A percentile compares a stretch with the other conserved stretches of the same genome.
Evolutionary conservation across 1,284 basidiomycete species (phyloP).

Genomic region (Coniophora puteana): DNA sequence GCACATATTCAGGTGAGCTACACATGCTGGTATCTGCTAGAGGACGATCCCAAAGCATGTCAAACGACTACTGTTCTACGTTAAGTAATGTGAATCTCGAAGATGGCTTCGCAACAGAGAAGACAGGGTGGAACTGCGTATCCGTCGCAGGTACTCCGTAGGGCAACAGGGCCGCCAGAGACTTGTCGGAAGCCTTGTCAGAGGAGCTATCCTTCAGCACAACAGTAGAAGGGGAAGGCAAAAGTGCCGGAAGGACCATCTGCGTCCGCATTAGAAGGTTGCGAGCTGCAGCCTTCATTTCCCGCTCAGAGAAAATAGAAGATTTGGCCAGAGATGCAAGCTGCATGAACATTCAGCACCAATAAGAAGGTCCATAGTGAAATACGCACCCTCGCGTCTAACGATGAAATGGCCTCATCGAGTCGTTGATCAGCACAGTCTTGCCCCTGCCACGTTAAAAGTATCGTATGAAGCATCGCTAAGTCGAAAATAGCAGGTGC

Average conservation of each 20-base stretch:
- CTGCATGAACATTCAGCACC: not conserved
- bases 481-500: too few species aligned
- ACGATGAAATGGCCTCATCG: slow-evolving; percentile 23
- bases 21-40: too few species aligned
- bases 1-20: too few species aligned
- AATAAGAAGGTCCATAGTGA: too few species aligned
- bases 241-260: slow-evolving; percentile 42
- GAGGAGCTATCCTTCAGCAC: slow-evolving; percentile 8
- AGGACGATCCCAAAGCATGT: not conserved
- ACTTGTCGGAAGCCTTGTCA: slow-evolving; percentile 29
- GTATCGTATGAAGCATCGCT: slow-evolving; percentile 48
- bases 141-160: slow-evolving; percentile 42
- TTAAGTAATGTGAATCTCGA: slow-evolving; percentile 40
- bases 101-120: slow-evolving; percentile 52
- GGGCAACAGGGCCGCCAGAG: slow-evolving; percentile 35
- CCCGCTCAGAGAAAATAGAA: too few species aligned
- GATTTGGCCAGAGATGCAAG: not conserved
- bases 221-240: slow-evolving; percentile 28
- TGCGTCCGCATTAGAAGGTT: slow-evolving; percentile 39
- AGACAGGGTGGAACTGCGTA: slow-evolving; percentile 42
- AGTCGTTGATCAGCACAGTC: slow-evolving; percentile 15
- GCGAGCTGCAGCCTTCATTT: too few species aligned
- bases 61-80: slow-evolving; percentile 10
- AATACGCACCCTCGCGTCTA: too few species aligned
- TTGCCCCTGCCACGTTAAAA: slow-evolving; percentile 32